phyloP scores from a whole-genome alignment of 768 basidiomycete genomes.

The Lanmaoa rubissima region DNA sequence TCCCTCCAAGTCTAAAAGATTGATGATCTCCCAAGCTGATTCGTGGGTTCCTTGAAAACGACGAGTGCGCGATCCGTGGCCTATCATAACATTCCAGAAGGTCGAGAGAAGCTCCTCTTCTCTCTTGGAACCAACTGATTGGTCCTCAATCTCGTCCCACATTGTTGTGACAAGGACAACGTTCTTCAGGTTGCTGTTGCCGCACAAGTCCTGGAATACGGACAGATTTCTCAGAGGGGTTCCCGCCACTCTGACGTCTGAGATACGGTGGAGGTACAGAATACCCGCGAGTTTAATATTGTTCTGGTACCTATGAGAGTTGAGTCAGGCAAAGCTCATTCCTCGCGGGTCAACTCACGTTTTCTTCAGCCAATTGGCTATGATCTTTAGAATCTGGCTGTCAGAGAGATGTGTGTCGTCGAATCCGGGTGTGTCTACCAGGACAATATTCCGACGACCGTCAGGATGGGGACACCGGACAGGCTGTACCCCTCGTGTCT shows the following conservation, averaged over 20 bases:
- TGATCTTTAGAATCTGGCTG: constrained; percentile 6
- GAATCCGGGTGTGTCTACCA: constrained; percentile 21
- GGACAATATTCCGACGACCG: constrained; percentile 9
- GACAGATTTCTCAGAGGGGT: constrained; percentile 8
- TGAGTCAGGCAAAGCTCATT: background rate
- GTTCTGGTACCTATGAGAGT: constrained; percentile 2
- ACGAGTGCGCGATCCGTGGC: constrained; percentile 6
- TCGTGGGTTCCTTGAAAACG: constrained; percentile 10
- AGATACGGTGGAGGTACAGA: constrained; percentile 15
- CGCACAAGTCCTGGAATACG: constrained; percentile 13
- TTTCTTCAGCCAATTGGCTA: constrained; percentile 16
- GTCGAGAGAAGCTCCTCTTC: constrained; percentile 10
- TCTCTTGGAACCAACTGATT: constrained; percentile 3
- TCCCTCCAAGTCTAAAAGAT: background rate
- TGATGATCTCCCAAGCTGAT: constrained; percentile 16
- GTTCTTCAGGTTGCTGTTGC: constrained; percentile 9
- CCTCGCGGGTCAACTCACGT: constrained; percentile 5
- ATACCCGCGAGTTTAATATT: constrained; percentile 12
- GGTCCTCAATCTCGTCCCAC: constrained; percentile 14
- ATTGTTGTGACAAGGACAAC: constrained; percentile 20
- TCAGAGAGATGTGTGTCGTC: constrained; percentile 15
- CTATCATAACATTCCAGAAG: constrained; percentile 18
- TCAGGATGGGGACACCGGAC: constrained; percentile 16
- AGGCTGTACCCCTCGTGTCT: constrained; percentile 3
- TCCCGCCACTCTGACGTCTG: constrained; percentile 11